Evolutionary conservation across 148 eudicot species (phyloP).

Genomic region (Silene uniflora): DNA sequence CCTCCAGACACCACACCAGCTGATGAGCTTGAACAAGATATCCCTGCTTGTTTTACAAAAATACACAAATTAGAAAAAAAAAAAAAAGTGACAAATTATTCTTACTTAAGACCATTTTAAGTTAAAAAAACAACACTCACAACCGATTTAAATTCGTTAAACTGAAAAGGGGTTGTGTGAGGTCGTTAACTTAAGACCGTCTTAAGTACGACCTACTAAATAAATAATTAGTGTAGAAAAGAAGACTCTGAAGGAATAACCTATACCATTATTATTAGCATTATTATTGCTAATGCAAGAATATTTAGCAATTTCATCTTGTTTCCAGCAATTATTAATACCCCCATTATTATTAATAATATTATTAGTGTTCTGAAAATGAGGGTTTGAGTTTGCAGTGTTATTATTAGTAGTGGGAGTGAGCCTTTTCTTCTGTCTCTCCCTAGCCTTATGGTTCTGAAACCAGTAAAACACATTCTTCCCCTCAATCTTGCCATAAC

Average conservation of each 20-base stretch:
- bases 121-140: too few relatives aligned
- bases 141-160: too few relatives aligned
- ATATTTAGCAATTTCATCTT: slow-evolving; percentile 33
- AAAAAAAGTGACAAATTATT: not conserved
- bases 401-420: slow-evolving; percentile 16
- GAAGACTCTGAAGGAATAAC: not conserved
- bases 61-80: not conserved
- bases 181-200: too few relatives aligned
- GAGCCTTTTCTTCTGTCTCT: slow-evolving; percentile 90
- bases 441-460: slow-evolving; percentile 95
- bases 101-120: too few relatives aligned
- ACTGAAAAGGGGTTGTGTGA: too few relatives aligned
- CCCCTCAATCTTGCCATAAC: slow-evolving; percentile 95
- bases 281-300: slow-evolving; percentile 27
- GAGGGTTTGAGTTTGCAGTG: not conserved
- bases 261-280: slow-evolving; percentile 24
- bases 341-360: slow-evolving; percentile 7
- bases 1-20: slow-evolving; percentile 45
- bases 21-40: slow-evolving; percentile 41
- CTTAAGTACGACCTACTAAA: too few relatives aligned
- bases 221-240: not conserved
- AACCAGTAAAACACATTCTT: slow-evolving; percentile 99
- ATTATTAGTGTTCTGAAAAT: not conserved
- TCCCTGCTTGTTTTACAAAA: slow-evolving; percentile 26
- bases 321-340: slow-evolving; percentile 24